Evolutionary conservation across 2,329 filamentous ascomycete species (phyloP).

Genomic region (Ceratocystis huliohia): DNA sequence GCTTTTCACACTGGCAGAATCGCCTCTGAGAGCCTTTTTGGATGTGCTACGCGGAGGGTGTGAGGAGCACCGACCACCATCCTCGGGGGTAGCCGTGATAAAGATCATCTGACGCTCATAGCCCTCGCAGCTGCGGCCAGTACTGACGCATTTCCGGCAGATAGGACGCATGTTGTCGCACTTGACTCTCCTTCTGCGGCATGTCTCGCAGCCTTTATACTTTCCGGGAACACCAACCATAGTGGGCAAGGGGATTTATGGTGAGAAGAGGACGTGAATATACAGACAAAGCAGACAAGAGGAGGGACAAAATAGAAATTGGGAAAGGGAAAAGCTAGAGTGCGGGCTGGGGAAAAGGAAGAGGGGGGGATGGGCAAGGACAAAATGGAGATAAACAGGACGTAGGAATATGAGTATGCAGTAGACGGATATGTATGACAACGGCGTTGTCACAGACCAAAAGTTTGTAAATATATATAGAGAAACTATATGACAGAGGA

Average conservation of each 20-base stretch:
- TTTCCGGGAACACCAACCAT: conserved; percentile 53
- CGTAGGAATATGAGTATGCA: background rate
- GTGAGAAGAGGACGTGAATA: background rate
- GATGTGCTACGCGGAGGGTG: conserved; percentile 35
- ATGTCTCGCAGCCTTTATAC: conserved; percentile 53
- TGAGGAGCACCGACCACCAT: conserved; percentile 43
- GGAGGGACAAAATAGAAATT: background rate
- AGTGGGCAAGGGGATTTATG: conserved; percentile 18
- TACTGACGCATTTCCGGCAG: conserved; percentile 48
- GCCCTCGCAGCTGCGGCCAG: conserved; percentile 45
- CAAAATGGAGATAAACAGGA: background rate
- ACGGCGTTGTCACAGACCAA: background rate
- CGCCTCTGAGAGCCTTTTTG: conserved; percentile 28
- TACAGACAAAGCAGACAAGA: background rate
- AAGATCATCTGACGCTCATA: conserved; percentile 53
- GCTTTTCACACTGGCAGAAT: conserved; percentile 23
- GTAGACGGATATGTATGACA: background rate
- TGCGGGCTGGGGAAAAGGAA: background rate
- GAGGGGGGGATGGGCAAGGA: background rate
- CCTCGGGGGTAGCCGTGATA: conserved; percentile 46
- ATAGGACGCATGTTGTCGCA: conserved; percentile 50
- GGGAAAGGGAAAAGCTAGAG: background rate
- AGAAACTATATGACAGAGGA: background rate
- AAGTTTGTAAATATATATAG: background rate
- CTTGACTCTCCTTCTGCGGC: conserved; percentile 46